Evolutionary conservation across 106 monocot species (phyloP).

Genomic region (Platanthera guangdongensis): DNA sequence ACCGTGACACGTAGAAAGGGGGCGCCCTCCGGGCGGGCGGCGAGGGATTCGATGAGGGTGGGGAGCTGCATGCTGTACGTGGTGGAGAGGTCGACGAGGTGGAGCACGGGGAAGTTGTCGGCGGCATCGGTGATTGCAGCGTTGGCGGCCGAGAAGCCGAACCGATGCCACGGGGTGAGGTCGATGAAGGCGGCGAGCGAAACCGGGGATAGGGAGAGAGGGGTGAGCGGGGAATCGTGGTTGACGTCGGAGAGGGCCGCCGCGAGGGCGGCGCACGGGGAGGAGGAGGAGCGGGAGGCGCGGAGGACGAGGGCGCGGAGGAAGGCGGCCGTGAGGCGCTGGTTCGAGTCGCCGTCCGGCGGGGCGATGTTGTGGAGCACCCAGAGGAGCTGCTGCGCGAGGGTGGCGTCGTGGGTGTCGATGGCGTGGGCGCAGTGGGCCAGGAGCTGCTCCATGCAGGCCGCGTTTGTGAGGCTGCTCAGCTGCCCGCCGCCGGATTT

Average conservation of each 20-base stretch:
- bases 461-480: constrained; percentile 33
- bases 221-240: not conserved
- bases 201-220: constrained; percentile 50
- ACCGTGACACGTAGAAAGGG: constrained; percentile 68
- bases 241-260: not conserved
- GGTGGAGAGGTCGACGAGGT: constrained; percentile 76
- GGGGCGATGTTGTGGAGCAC: constrained; percentile 96
- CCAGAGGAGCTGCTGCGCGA: constrained; percentile 86
- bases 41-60: constrained; percentile 78
- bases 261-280: not conserved
- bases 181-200: constrained; percentile 77
- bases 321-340: constrained; percentile 82
- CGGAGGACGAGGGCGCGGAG: constrained; percentile 76
- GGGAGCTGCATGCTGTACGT: constrained; percentile 99
- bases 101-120: constrained; percentile 57
- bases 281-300: constrained; percentile 39
- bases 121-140: constrained; percentile 81
- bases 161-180: constrained; percentile 88
- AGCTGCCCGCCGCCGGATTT: not conserved
- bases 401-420: constrained; percentile 66
- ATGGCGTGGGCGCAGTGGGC: constrained; percentile 87
- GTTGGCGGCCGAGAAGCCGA: constrained; percentile 82
- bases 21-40: constrained; percentile 60
- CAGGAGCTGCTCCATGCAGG: constrained; percentile 88
- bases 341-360: constrained; percentile 73